A percentile compares a stretch with the other conserved stretches of the same genome.
phyloP scores from a whole-genome alignment of 1,284 basidiomycete genomes.

The Mycena sp. region DNA sequence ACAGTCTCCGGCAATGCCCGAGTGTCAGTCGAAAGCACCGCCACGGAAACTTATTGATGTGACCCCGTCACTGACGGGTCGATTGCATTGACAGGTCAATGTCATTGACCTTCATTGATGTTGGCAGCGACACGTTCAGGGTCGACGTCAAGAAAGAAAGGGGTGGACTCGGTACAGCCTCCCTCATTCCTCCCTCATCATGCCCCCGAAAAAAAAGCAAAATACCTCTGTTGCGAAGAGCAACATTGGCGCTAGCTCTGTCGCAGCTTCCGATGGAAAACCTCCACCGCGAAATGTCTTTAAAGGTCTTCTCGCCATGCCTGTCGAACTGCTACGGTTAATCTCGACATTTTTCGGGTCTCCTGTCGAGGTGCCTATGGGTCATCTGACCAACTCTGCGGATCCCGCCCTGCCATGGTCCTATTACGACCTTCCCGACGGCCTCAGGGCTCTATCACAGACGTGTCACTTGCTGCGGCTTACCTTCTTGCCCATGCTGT shows the following conservation, averaged over 20 bases:
- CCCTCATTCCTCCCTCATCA: too few species aligned
- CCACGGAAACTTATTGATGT: too few species aligned
- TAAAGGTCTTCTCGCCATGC: slow-evolving; percentile 1
- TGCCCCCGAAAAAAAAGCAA: too few species aligned
- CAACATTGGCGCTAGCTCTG: not conserved
- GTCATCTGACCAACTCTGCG: not conserved
- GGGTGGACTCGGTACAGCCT: too few species aligned
- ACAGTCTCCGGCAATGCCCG: too few species aligned
- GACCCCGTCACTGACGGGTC: too few species aligned
- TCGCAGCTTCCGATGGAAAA: not conserved
- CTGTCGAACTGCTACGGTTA: slow-evolving; percentile 5
- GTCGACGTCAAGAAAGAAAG: too few species aligned
- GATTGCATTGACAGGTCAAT: too few species aligned
- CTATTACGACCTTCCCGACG: slow-evolving; percentile 30
- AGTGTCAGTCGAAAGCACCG: too few species aligned
- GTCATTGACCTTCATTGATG: too few species aligned
- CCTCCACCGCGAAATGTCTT: not conserved
- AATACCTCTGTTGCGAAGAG: not conserved
- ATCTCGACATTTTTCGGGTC: slow-evolving; percentile 2
- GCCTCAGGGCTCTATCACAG: slow-evolving; percentile 38
- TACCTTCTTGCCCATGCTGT: slow-evolving; percentile 36
- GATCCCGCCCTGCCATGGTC: slow-evolving; percentile 29
- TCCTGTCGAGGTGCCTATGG: slow-evolving; percentile 1
- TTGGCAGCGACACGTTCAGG: too few species aligned
- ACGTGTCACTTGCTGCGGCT: slow-evolving; percentile 35